Evolutionary conservation across 2,329 filamentous ascomycete genomes (phyloP), one percentile per base, ranked within the genome.

Genomic region (Tolypocladium pustulatum): DNA sequence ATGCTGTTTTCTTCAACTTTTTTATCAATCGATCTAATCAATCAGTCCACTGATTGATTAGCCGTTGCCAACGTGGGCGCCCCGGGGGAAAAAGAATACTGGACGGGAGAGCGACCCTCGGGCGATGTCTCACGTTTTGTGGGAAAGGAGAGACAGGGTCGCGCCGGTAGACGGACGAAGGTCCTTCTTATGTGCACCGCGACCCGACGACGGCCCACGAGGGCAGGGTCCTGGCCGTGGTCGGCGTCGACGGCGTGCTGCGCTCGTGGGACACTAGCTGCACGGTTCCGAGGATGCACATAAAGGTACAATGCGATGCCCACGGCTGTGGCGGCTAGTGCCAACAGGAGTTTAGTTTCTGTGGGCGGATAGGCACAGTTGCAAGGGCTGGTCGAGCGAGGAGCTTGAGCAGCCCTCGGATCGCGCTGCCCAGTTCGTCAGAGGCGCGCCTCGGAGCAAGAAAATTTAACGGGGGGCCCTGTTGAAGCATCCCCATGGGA

Each of bases 11-110:
- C 20, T n/a, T 32, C 9, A 7, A 4, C 25, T 25, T 7, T 20
- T 22, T 27, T 41, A 55, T 55, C 53, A 41, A 41, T 54, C 53
- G 15, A 55, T 55, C 54, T 55, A 43, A 55, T 55, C 54, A 55
- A 55, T 55, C 54, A 55, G 43, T 25, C 22, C 7, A 10, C 15
- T n/a, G 54, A 55, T 41, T 32, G 54, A 38, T 40, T 6, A 41
- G 36, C 15, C 34, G n/a, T 41, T 13, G 34, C 10, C 32, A 20
- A 37, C 52, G 22, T 6, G 37, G 20, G 13, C 25, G 15, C 8
- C 15, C 34, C 34, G 22, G 15, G 6, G n/a, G 22, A 3, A 55
- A 4, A 6, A 17, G 34, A 17, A n/a, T n/a, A n/a, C n/a, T 22
- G 20, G 12, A 30, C 10, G n/a, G 6, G 13, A 27, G 22, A 52